Evolutionary conservation across 768 basidiomycete genomes (phyloP), one percentile per base, ranked within the genome.

Genomic region (Calocera cornea): DNA sequence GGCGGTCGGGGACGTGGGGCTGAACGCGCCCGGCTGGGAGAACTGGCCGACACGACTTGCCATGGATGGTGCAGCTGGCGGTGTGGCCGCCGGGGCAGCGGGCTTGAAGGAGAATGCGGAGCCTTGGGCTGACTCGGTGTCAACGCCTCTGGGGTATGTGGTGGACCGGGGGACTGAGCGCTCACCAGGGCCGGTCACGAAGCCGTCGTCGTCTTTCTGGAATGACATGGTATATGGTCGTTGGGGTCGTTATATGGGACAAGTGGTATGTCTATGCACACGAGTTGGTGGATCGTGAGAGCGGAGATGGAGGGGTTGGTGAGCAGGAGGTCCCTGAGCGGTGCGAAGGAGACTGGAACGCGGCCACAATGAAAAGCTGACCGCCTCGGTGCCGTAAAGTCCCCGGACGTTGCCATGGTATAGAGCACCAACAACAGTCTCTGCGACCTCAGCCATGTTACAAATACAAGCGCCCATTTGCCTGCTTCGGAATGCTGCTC

Each of bases 151-250:
- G n/a, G n/a, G n/a, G n/a, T n/a, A n/a, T n/a, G n/a, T n/a, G n/a
- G n/a, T n/a, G n/a, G n/a, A n/a, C n/a, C n/a, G n/a, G n/a, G n/a
- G n/a, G n/a, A n/a, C n/a, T n/a, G n/a, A 14, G 27, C 2, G 31
- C 54, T 5, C 27, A 60, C 54, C 54, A 29, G 54, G 54, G 27
- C 54, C 54, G 14, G 54, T 60, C 22, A 60, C 54, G 54, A 60
- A 60, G 14, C 54, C 54, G 19, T 60, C 54, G 14, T 60, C 54
- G 22, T 60, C 54, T 19, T 60, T 60, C 54, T 60, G 24, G 31
- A 60, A 60, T 5, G 54, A 60, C 54, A 60, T 60, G 54, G 54
- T 60, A 60, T 60, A 60, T 2, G 54, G 31, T 60, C 54, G 54
- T 60, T 7, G 14, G 16, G 54, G 54, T 60, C 54, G 54, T 60